Conservation (phyloP, 2,329 filamentous ascomycete genomes). For the Pyricularia pennisetigena region DNA sequence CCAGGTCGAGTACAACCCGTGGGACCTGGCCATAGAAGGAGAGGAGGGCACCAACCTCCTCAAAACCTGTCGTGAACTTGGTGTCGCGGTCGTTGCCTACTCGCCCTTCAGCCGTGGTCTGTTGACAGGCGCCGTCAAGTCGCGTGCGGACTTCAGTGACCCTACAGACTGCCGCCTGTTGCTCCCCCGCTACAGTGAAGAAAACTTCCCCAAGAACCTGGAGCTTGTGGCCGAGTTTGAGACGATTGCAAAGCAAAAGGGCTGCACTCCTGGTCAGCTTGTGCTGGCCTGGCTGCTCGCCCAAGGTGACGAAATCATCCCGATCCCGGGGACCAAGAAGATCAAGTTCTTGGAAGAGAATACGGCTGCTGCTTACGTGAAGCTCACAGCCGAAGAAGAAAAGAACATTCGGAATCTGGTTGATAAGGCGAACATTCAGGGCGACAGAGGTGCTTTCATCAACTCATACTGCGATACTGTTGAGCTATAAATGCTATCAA, state of each 20-base stretch:
- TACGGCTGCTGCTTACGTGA: constrained; percentile 20
- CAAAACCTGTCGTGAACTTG: constrained; percentile 46
- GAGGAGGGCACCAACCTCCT: constrained; percentile 34
- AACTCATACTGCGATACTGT: constrained; percentile 3
- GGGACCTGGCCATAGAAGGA: constrained; percentile 48
- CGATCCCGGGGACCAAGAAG: constrained; percentile 43
- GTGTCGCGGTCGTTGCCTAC: constrained; percentile 46
- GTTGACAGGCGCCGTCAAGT: constrained; percentile 38
- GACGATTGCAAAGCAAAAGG: constrained; percentile 41
- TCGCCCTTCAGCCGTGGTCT: constrained; percentile 50
- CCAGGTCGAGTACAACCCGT: constrained; percentile 45
- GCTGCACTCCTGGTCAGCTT: constrained; percentile 43
- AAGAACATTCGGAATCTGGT: constrained; percentile 20
- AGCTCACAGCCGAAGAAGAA: constrained; percentile 23
- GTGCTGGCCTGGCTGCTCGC: constrained; percentile 54
- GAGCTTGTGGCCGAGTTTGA: constrained; percentile 39
- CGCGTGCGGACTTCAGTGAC: constrained; percentile 31
- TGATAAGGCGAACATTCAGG: constrained; percentile 10
- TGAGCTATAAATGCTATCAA: neutral
- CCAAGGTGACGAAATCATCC: constrained; percentile 50
- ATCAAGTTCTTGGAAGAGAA: constrained; percentile 38
- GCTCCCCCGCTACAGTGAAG: constrained; percentile 37
- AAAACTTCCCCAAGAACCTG: constrained; percentile 47
- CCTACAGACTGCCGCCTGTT: constrained; percentile 34
- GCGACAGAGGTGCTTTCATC: constrained; percentile 6